Conservation (phyloP, 257 asterid genomes). For the Rubia yunnanensis region DNA sequence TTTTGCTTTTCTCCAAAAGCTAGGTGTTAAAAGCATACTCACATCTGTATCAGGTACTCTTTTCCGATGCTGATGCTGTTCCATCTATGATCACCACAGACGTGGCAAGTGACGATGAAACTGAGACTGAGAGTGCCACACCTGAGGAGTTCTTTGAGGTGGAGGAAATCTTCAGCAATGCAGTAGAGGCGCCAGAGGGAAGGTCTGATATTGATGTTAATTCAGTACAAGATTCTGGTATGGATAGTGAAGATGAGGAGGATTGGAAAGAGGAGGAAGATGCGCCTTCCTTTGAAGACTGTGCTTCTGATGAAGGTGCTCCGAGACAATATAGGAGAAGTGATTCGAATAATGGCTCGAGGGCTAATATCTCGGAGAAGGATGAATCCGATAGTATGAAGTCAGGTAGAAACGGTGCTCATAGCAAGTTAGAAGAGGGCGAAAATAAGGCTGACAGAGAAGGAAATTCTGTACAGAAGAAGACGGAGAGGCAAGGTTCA, state of each 20-base stretch:
- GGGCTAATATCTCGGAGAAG: constrained; percentile 18
- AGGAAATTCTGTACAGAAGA: constrained; percentile 26
- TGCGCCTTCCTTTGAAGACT: constrained; percentile 77
- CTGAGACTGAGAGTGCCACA: constrained; percentile 56
- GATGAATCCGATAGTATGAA: constrained; percentile 29
- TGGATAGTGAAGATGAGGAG: constrained; percentile 37
- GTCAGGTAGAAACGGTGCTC: constrained; percentile 16
- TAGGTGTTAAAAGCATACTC: constrained; percentile 32
- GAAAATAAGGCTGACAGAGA: constrained; percentile 37
- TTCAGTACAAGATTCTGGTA: constrained; percentile 27
- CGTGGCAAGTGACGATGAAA: constrained; percentile 53
- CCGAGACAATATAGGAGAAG: constrained; percentile 26
- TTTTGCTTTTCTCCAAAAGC: constrained; percentile 26
- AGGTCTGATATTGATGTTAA: constrained; percentile 49
- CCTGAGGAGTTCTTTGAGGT: constrained; percentile 95
- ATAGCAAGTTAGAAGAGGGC: constrained; percentile 35
- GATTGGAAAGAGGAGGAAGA: constrained; percentile 53
- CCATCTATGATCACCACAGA: constrained; percentile 42
- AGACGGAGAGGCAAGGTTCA: constrained; percentile 44
- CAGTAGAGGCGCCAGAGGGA: constrained; percentile 52
- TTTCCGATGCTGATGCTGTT: constrained; percentile 76
- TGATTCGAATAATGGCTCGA: constrained; percentile 17
- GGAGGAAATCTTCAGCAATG: constrained; percentile 86
- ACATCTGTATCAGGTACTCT: constrained; percentile 71
- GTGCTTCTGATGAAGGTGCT: constrained; percentile 62